These are phyloP conservation scores for Coemansia interrupta DNA, from an alignment of 192 early-diverging fungal genomes.

Conservation along the genomic window DNA sequence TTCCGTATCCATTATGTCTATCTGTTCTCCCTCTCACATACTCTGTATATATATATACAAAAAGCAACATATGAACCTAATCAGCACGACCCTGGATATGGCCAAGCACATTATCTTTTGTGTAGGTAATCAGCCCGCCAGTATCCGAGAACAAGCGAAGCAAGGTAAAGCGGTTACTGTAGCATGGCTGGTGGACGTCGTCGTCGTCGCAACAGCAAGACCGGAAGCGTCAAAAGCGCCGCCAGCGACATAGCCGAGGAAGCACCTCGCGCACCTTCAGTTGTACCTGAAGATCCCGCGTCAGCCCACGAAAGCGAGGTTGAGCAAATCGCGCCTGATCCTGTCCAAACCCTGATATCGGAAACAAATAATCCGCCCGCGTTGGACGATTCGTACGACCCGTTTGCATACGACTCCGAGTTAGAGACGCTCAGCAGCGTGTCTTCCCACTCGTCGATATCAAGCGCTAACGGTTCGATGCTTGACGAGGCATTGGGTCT, in stretches of 20 bases:
- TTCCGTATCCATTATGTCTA: no score
- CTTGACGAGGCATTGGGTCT: conserved; percentile 23
- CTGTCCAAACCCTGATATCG: background rate
- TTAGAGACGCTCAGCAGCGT: conserved; percentile 52
- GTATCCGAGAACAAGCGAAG: background rate
- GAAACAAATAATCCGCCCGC: background rate
- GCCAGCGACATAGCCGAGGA: conserved; percentile 8
- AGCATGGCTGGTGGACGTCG: conserved; percentile 26
- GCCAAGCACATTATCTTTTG: no score
- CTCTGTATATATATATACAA: no score
- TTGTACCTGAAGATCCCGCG: conserved; percentile 9
- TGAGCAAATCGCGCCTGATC: background rate
- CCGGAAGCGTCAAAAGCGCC: conserved; percentile 9
- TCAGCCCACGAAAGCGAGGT: conserved; percentile 3
- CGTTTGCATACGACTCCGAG: conserved; percentile 53
- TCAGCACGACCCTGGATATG: no score
- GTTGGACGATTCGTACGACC: conserved; percentile 33
- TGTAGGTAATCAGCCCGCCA: background rate
- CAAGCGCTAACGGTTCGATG: conserved; percentile 25
- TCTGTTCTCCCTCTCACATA: no score
- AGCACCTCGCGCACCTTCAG: background rate
- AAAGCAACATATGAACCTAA: no score
- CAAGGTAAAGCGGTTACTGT: background rate
- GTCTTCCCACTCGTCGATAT: conserved; percentile 49
- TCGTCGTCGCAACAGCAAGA: conserved; percentile 16